phyloP scores from a whole-genome alignment of 2,329 filamentous ascomycete genomes.

The Alternaria sp. region DNA sequence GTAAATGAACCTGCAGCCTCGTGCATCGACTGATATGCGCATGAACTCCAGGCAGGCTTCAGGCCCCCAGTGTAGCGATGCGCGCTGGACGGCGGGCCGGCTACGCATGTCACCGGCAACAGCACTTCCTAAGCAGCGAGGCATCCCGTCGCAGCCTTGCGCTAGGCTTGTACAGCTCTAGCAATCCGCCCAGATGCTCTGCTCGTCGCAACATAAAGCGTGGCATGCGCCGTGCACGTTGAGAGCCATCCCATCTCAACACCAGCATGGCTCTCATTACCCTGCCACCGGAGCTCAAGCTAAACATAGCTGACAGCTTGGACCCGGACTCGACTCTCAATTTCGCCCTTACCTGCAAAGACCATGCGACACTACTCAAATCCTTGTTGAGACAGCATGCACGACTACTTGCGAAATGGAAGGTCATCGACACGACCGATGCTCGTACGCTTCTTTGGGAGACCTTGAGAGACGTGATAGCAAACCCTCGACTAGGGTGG shows the following conservation, averaged over 20 bases:
- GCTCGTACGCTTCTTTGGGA: constrained; percentile 5
- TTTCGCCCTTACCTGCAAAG: constrained; percentile 21
- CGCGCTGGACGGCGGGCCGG: neutral
- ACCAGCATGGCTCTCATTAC: constrained; percentile 12
- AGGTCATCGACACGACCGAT: constrained; percentile 3
- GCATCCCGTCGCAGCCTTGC: neutral
- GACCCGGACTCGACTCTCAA: constrained; percentile 17
- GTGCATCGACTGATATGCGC: neutral
- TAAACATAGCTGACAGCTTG: constrained; percentile 13
- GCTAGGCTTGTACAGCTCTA: neutral
- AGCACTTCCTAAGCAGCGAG: too few relatives aligned
- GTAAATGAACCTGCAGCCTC: neutral
- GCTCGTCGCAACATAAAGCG: neutral
- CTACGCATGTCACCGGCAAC: neutral
- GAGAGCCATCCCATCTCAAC: neutral
- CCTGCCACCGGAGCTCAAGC: constrained; percentile 18
- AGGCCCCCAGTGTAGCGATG: neutral
- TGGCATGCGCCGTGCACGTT: neutral
- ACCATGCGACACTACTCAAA: constrained; percentile 5
- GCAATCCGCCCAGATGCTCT: neutral
- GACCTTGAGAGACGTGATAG: constrained; percentile 12
- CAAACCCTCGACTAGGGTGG: constrained; percentile 16
- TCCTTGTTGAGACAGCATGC: constrained; percentile 10
- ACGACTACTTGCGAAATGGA: constrained; percentile 7
- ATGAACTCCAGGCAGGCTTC: neutral